Evolutionary conservation across 805 yeast species (phyloP).

Genomic region (Cyberlindnera nakhonratchasimensis): DNA sequence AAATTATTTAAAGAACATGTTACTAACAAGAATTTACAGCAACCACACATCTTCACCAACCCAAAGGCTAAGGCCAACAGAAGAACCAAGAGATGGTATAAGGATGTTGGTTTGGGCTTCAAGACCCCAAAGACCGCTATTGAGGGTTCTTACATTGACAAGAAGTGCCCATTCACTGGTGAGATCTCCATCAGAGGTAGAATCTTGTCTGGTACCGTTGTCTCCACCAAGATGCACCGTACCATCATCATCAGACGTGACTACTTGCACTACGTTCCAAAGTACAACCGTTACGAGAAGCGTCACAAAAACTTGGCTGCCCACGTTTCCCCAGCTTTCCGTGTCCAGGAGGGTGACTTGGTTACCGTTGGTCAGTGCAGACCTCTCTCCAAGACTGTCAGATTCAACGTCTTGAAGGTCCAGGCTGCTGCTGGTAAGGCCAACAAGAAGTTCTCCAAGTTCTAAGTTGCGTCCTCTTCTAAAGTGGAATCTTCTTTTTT

Average conservation of each 20-base stretch:
- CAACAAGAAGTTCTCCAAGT: constrained; percentile 94
- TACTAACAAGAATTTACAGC: constrained; percentile 56
- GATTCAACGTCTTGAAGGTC: constrained; percentile 99
- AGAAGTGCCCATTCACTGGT: constrained; percentile 99
- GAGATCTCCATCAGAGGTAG: constrained; percentile 98
- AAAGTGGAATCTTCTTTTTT: constrained; percentile 3
- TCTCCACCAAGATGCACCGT: constrained; percentile 99
- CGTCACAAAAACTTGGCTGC: constrained; percentile 99
- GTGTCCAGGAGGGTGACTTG: constrained; percentile 97
- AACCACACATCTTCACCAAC: constrained; percentile 99
- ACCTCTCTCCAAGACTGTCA: constrained; percentile 99
- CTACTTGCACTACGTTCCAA: constrained; percentile 99
- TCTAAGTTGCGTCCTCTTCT: constrained; percentile 49
- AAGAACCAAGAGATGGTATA: constrained; percentile 99
- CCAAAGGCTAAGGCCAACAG: constrained; percentile 98
- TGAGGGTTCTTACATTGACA: constrained; percentile 98
- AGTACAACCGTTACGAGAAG: constrained; percentile 99
- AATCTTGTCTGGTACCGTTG: constrained; percentile 99
- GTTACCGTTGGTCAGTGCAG: constrained; percentile 99
- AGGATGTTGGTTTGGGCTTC: constrained; percentile 99
- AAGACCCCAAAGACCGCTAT: constrained; percentile 99
- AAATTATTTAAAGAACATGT: too few relatives aligned
- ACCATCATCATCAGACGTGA: constrained; percentile 99
- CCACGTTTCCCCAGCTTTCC: constrained; percentile 99
- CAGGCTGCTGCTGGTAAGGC: constrained; percentile 82